Percentiles rank a stretch among this genome's conserved stretches.
Conservation (phyloP, 1,284 basidiomycete genomes). For the Ganoderma lingzhi region DNA sequence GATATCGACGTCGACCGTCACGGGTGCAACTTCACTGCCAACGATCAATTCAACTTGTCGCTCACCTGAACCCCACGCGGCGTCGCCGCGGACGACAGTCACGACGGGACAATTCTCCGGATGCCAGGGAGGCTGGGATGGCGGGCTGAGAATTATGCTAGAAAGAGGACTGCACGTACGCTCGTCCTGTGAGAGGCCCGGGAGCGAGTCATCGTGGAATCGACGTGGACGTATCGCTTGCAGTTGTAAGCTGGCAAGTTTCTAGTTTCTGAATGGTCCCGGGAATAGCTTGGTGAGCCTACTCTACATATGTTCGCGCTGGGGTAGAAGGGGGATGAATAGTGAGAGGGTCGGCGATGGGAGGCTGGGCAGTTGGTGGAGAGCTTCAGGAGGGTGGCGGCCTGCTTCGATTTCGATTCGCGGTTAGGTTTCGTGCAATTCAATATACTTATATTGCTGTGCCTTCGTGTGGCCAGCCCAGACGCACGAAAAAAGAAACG, state of each 20-base stretch:
- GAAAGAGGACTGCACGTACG: not conserved
- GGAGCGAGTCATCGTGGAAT: too few relatives aligned
- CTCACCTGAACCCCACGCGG: not conserved
- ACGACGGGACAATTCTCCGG: not conserved
- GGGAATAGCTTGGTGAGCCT: not conserved
- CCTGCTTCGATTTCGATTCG: not conserved
- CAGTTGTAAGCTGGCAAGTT: not conserved
- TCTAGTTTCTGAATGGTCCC: not conserved
- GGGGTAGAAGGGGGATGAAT: not conserved
- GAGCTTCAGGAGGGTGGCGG: not conserved
- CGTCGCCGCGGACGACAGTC: not conserved
- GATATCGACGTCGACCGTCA: not conserved
- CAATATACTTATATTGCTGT: not conserved
- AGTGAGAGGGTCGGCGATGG: not conserved
- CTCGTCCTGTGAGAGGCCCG: not conserved
- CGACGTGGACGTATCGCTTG: too few relatives aligned
- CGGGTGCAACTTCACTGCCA: not conserved
- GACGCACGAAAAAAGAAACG: not conserved
- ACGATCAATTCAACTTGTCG: not conserved
- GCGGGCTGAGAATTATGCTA: not conserved
- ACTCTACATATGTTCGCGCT: not conserved
- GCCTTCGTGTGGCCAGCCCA: not conserved
- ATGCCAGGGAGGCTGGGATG: not conserved
- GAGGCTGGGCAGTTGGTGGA: not conserved
- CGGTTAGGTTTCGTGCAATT: not conserved